phyloP scores from a whole-genome alignment of 129 eudicot species.

The Erigeron canadensis region DNA sequence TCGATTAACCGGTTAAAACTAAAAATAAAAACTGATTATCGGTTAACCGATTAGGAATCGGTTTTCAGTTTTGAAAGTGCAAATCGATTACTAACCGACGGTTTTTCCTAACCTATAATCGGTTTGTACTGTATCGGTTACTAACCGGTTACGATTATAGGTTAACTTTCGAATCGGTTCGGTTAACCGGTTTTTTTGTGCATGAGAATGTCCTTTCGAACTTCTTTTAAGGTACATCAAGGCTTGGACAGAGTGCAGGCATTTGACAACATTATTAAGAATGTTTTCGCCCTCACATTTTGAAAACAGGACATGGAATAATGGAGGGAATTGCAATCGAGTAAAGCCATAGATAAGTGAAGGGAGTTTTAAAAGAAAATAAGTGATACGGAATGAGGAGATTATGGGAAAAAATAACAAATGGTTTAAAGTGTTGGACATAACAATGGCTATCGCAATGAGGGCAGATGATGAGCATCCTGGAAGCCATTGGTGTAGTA shows the following conservation, averaged over 20 bases:
- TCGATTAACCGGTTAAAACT: too few species aligned
- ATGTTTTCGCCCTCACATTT: slow-evolving; percentile 77
- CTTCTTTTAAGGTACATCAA: slow-evolving; percentile 42
- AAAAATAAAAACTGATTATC: too few species aligned
- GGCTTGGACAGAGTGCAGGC: slow-evolving; percentile 43
- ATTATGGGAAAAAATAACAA: slow-evolving; percentile 24
- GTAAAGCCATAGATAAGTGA: slow-evolving; percentile 51
- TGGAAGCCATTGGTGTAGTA: slow-evolving; percentile 57
- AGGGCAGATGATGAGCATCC: slow-evolving; percentile 97
- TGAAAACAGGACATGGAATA: slow-evolving; percentile 74
- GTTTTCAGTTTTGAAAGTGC: too few species aligned
- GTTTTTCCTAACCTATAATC: too few species aligned
- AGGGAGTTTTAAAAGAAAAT: slow-evolving; percentile 33
- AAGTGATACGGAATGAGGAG: slow-evolving; percentile 44
- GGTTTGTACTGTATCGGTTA: too few species aligned
- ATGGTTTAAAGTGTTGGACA: slow-evolving; percentile 55
- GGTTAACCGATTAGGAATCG: too few species aligned
- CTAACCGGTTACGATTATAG: too few species aligned
- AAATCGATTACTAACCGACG: too few species aligned
- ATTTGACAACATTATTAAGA: slow-evolving; percentile 46
- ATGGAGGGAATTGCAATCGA: slow-evolving; percentile 78
- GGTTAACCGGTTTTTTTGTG: too few species aligned
- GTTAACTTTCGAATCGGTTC: too few species aligned
- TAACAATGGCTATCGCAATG: slow-evolving; percentile 54
- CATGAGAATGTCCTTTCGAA: slow-evolving; percentile 52